Evolutionary conservation across 2,329 filamentous ascomycete genomes (phyloP), one percentile per base, ranked within the genome.

Genomic region (Pezizomycotina sp.): DNA sequence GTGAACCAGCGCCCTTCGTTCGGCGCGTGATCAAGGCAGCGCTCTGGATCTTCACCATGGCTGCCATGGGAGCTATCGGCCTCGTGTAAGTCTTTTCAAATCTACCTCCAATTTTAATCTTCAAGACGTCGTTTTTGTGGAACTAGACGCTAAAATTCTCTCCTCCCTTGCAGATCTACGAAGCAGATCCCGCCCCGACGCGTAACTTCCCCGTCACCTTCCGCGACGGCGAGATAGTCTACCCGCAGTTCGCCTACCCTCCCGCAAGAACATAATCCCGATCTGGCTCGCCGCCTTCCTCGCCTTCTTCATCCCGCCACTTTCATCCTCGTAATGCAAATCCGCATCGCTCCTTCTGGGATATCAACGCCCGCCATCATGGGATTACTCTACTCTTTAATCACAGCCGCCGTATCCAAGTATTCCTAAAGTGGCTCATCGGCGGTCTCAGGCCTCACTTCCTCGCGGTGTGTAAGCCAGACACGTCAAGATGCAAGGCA

Each of bases 341-440:
- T 80, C 47, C 69, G 74, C 31, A 62, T 79, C 29, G 69, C 36
- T 73, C 67, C 5, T 75, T 76, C 59, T 75, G 71, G 71, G 71
- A 75, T 37, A 60, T 71, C 50, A 80, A 80, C 60, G 81, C 81
- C n/a, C 52, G 75, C 68, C 27, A 60, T 73, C 31, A 63, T 79
- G 30, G 77, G 76, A 9, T 65, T 81, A 0, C 57, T 80, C 1
- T 81, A 81, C 60, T 63, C 69, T 1, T 64, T 80, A 45, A 77
- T 80, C 56, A 62, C 65, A 4, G 73, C 73, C 3, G 71, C 74
- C n/a, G 69, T 81, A 31, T 82, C 59, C 77, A 82, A 51, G 75
- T 81, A 47, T 74, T 80, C 51, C 50, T 81, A 53, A 82, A 82
- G 57, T 75, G 68, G 66, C 65, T 81, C 26, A 78, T 82, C 45